Conservation (phyloP, 768 basidiomycete species). For the Leccinum sublutescens region DNA sequence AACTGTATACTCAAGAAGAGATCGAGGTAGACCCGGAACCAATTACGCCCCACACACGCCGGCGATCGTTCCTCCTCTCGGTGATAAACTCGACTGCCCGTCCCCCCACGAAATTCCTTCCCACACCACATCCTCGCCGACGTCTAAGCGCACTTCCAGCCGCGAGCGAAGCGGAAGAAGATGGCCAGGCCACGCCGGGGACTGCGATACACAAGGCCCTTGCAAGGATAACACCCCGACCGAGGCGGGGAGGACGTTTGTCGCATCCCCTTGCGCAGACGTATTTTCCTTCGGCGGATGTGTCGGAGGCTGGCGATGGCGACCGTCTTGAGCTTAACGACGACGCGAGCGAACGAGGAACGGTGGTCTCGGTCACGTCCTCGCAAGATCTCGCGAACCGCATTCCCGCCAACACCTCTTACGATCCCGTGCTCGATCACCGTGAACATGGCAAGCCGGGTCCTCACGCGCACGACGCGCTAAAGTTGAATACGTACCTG, state of each 20-base stretch:
- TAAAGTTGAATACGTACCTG: slow-evolving; percentile 82
- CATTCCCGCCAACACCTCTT: slow-evolving; percentile 78
- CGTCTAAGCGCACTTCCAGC: slow-evolving; percentile 65
- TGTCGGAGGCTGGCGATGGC: too few relatives aligned
- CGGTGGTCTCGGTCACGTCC: slow-evolving; percentile 79
- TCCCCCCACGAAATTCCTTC: slow-evolving; percentile 49
- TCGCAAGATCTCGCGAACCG: slow-evolving; percentile 87
- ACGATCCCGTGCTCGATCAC: slow-evolving; percentile 79
- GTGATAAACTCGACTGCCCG: slow-evolving; percentile 82
- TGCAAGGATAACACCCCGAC: slow-evolving; percentile 63
- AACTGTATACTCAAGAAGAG: slow-evolving; percentile 36
- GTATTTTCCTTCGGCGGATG: slow-evolving; percentile 15
- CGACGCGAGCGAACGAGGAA: slow-evolving; percentile 52
- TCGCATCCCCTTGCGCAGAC: slow-evolving; percentile 70
- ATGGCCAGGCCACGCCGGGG: slow-evolving; percentile 32
- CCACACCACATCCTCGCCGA: slow-evolving; percentile 45
- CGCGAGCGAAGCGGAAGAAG: slow-evolving; percentile 37
- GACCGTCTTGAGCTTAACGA: slow-evolving; percentile 34
- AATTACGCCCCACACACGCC: slow-evolving; percentile 68
- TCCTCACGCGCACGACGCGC: slow-evolving; percentile 83
- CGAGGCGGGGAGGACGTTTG: slow-evolving; percentile 45
- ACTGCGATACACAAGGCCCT: slow-evolving; percentile 50
- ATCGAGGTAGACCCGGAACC: slow-evolving; percentile 41
- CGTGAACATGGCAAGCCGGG: slow-evolving; percentile 67
- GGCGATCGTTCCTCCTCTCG: slow-evolving; percentile 78